phyloP scores from a whole-genome alignment of 257 asterid genomes.

The Plectranthus barbatus region DNA sequence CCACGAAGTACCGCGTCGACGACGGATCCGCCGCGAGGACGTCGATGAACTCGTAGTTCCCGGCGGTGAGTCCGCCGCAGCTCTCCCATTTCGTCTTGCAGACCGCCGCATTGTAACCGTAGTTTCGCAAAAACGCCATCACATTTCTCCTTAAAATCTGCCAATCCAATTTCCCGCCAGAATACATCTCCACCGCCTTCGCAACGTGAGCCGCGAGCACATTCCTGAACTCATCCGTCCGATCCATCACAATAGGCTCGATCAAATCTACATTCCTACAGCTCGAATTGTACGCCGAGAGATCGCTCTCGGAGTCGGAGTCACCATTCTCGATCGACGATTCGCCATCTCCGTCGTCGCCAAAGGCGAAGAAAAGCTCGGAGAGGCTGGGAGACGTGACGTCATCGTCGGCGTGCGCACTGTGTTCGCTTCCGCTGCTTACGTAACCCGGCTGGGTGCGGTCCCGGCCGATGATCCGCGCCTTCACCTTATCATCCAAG shows the following conservation, averaged over 20 bases:
- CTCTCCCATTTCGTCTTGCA: slow-evolving; percentile 77
- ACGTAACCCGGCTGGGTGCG: slow-evolving; percentile 22
- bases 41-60: slow-evolving; percentile 68
- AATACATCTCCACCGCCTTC: slow-evolving; percentile 30
- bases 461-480: slow-evolving; percentile 47
- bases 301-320: slow-evolving; percentile 30
- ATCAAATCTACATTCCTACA: slow-evolving; percentile 20
- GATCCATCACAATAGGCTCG: slow-evolving; percentile 7
- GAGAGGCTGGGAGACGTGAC: slow-evolving; percentile 42
- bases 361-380: slow-evolving; percentile 38
- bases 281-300: slow-evolving; percentile 9
- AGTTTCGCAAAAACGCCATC: slow-evolving; percentile 49
- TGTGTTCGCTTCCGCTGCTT: slow-evolving; percentile 90
- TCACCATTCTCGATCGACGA: slow-evolving; percentile 2
- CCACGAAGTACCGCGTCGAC: slow-evolving; percentile 42
- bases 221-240: slow-evolving; percentile 32
- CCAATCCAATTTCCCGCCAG: slow-evolving; percentile 22
- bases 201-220: slow-evolving; percentile 26
- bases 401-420: slow-evolving; percentile 32
- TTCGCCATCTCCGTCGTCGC: slow-evolving; percentile 12
- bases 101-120: slow-evolving; percentile 69
- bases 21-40: slow-evolving; percentile 25
- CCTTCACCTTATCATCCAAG: slow-evolving; percentile 42
- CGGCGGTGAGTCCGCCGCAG: slow-evolving; percentile 61
- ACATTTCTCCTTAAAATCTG: slow-evolving; percentile 41